Base-by-base conservation (phyloP, 2,329 filamentous ascomycete genomes). In the Fusarium keratoplasticum region DNA sequence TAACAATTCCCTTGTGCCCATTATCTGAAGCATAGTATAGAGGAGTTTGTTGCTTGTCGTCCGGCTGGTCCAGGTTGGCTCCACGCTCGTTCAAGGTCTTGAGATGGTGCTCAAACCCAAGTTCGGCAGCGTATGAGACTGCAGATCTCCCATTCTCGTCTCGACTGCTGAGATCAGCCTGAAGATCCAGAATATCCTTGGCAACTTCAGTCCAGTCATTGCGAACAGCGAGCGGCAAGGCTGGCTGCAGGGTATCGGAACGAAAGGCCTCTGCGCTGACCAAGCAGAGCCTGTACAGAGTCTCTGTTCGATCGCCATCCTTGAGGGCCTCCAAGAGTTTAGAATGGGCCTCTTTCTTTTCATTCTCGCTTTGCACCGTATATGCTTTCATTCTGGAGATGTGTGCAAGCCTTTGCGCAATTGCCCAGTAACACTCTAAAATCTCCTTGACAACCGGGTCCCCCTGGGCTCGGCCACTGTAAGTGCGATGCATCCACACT, bases 141-240 rank as follows among this genome's bases (percentile, higher is more conserved):
- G 68, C 70, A 2, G 67, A 70, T 47, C 70, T 70, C 7, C 70
- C 68, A 6, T 59, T 50, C 36, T 73, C 33, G n/a, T 73, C 70
- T 52, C 64, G 52, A 31, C 64, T 68, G 31, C 66, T 44, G 2
- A 42, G 25, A 16, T 69, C 60, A 42, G 64, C 70, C 11, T 47
- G 54, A 55, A 76, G 35, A 47, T 75, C 60, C 16, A 75, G 38
- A n/a, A 73, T 54, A 0, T 38, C 61, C 13, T 55, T 52, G 9
- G 68, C 33, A 3, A 73, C 52, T 58, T 73, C 67, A 1, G 13
- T 35, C 74, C 70, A 75, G 18, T 54, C 50, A 58, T 74, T 70
- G 11, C 70, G 61, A 4, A 69, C 61, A 10, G 67, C 67, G n/a
- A 73, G 64, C 2, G 68, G 62, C 18, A 76, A 58, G 13, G 66